Conservation (phyloP, 768 basidiomycete genomes). For the Trametes elegans region DNA sequence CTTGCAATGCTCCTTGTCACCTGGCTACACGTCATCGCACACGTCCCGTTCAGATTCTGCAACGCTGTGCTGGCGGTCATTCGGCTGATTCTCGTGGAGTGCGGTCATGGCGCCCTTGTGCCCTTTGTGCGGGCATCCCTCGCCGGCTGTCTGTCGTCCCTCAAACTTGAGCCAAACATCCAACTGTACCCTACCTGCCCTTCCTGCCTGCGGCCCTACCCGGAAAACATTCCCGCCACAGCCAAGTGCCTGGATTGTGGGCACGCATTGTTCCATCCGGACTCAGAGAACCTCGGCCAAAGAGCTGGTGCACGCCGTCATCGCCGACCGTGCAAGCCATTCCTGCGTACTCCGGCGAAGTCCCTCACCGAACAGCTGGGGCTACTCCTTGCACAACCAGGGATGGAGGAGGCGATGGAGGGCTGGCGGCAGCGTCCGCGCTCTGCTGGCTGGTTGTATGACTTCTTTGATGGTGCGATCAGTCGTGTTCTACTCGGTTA, state of each 20-base stretch:
- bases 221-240: neutral
- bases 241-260: neutral
- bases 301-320: no score
- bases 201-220: neutral
- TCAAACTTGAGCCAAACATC: neutral
- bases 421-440: constrained; percentile 10
- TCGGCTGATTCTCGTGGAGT: neutral
- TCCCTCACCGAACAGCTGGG: constrained; percentile 20
- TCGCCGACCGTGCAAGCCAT: neutral
- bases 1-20: neutral
- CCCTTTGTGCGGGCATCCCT: neutral
- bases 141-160: neutral
- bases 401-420: constrained; percentile 27
- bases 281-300: neutral
- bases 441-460: constrained; percentile 14
- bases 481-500: constrained; percentile 24
- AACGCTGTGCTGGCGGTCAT: neutral
- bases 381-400: constrained; percentile 17
- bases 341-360: constrained; percentile 6
- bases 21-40: constrained; percentile 1
- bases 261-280: neutral
- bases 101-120: neutral
- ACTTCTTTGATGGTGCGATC: constrained; percentile 32
- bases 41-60: neutral
- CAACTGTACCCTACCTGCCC: neutral